These are phyloP conservation scores for Rickenella mellea DNA, from an alignment of 768 basidiomycete genomes.

Conservation along the genomic window DNA sequence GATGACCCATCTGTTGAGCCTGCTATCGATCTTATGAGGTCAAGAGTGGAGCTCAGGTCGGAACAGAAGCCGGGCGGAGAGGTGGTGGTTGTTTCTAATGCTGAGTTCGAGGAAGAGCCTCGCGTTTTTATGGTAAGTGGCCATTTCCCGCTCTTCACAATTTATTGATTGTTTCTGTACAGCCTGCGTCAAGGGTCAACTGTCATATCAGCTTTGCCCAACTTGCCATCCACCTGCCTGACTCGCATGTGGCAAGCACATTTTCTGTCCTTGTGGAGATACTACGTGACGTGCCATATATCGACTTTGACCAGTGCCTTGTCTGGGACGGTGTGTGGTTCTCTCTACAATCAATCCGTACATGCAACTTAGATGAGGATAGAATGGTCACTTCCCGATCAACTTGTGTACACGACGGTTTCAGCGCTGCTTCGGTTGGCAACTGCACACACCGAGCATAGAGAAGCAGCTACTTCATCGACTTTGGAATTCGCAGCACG, in stretches of 20 bases:
- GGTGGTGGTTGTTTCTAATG: too few species aligned
- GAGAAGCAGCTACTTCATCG: conserved; percentile 41
- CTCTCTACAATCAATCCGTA: neutral
- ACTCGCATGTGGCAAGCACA: conserved; percentile 40
- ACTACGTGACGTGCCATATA: conserved; percentile 60
- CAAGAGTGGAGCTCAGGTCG: conserved; percentile 42
- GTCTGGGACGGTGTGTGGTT: conserved; percentile 63
- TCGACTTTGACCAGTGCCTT: conserved; percentile 69
- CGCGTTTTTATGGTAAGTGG: conserved; percentile 53
- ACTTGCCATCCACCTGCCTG: conserved; percentile 56
- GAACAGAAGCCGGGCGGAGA: conserved; percentile 3
- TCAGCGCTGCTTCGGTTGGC: conserved; percentile 67
- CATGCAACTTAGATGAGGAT: neutral
- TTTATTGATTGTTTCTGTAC: conserved; percentile 1
- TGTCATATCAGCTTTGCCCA: conserved; percentile 82
- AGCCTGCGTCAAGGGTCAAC: conserved; percentile 67
- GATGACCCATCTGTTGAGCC: conserved; percentile 30
- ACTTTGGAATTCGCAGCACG: conserved; percentile 52
- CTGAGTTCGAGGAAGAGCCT: conserved; percentile 16
- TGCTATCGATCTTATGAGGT: conserved; percentile 49
- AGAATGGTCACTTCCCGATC: conserved; percentile 87
- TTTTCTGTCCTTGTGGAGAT: conserved; percentile 57
- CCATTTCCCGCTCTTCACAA: neutral
- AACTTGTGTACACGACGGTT: conserved; percentile 70
- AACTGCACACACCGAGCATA: conserved; percentile 38